phyloP scores from a whole-genome alignment of 202 grass and related monocot genomes.

The Eragrostis tef region DNA sequence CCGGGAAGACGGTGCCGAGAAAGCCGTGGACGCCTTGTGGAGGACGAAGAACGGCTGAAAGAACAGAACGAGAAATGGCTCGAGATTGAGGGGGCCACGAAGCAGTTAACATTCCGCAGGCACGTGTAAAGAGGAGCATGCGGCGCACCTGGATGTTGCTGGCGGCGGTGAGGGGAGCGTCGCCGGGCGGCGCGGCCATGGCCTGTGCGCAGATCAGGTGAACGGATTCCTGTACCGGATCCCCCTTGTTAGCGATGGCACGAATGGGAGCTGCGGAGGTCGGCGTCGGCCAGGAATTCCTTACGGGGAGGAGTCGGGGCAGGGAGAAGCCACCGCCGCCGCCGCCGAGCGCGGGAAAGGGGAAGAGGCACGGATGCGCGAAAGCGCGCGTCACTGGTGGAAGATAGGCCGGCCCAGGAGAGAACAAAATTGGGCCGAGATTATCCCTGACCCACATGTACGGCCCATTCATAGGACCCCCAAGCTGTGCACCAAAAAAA shows the following conservation, averaged over 20 bases:
- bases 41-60: conserved; percentile 83
- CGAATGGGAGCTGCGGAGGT: neutral
- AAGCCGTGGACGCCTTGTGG: conserved; percentile 49
- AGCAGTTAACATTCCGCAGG: neutral
- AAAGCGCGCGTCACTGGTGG: neutral
- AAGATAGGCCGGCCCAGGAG: neutral
- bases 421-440: neutral
- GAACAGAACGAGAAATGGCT: neutral
- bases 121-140: no score
- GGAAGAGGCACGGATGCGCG: neutral
- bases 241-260: neutral
- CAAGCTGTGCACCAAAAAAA: no score
- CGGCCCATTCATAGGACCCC: no score
- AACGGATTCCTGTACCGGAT: neutral
- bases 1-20: conserved; percentile 22
- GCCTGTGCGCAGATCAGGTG: neutral
- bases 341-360: neutral
- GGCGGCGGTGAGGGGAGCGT: conserved; percentile 31
- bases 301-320: neutral
- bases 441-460: neutral
- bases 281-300: neutral
- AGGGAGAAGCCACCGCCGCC: neutral
- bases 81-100: neutral
- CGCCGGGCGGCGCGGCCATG: conserved; percentile 23
- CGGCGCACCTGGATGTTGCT: no score